Evolutionary conservation across 192 early-diverging fungal species (phyloP).

Genomic region (Dissophora ornata): DNA sequence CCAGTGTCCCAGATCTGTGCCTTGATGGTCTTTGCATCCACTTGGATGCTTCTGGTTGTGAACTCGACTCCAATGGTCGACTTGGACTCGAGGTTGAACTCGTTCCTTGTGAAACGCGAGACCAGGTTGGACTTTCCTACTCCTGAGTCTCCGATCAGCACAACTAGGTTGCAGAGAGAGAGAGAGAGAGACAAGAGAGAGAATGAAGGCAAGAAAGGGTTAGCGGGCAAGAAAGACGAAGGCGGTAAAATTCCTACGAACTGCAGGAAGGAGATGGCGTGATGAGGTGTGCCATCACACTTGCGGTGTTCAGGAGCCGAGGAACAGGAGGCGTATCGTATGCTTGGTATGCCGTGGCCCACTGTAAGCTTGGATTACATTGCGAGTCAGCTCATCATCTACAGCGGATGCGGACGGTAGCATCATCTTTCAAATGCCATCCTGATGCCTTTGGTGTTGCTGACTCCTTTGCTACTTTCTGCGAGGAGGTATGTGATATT

Average conservation of each 20-base stretch:
- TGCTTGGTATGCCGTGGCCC: no score
- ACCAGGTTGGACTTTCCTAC: slow-evolving; percentile 99
- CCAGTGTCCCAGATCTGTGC: slow-evolving; percentile 99
- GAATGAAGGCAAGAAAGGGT: neutral
- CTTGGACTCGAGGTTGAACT: slow-evolving; percentile 98
- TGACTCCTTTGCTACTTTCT: no score
- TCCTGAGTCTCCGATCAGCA: slow-evolving; percentile 95
- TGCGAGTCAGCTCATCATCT: no score
- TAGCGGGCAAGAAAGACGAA: no score
- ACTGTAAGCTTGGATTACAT: no score
- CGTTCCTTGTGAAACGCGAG: slow-evolving; percentile 96
- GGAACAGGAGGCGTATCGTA: no score
- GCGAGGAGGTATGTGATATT: no score
- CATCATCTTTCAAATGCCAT: no score
- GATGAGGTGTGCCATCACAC: neutral
- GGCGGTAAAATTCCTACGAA: no score
- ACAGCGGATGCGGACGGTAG: no score
- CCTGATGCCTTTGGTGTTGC: no score
- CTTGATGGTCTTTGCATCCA: slow-evolving; percentile 98
- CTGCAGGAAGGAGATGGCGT: neutral
- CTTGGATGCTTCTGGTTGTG: slow-evolving; percentile 94
- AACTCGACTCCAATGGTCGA: slow-evolving; percentile 99
- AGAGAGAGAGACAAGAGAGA: neutral
- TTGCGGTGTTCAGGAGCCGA: no score
- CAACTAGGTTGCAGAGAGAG: slow-evolving; percentile 66